A percentile compares a stretch with the other conserved stretches of the same genome.
These are phyloP conservation scores for Boletus tylopilopsis DNA, from an alignment of 768 basidiomycete genomes.

Conservation along the genomic window DNA sequence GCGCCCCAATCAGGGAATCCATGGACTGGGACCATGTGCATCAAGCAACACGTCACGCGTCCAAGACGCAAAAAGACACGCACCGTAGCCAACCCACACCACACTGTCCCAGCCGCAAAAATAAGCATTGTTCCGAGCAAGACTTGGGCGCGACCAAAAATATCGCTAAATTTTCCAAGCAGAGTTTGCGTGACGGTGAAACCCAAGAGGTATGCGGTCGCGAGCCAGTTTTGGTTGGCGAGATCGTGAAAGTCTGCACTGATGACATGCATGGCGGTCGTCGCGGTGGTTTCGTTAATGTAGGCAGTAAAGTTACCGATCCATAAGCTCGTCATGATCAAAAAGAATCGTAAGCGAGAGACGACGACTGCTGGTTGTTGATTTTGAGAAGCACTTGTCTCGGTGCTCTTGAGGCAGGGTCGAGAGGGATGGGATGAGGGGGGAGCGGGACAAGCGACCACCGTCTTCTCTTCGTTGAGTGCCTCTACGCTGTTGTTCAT, in stretches of 20 bases:
- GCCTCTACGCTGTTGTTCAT: constrained; percentile 26
- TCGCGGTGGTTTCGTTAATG: constrained; percentile 33
- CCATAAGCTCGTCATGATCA: constrained; percentile 34
- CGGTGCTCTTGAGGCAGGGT: neutral
- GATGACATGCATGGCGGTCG: constrained; percentile 36
- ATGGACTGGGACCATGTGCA: constrained; percentile 25
- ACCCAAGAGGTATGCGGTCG: constrained; percentile 33
- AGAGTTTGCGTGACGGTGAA: constrained; percentile 36
- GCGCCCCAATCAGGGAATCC: constrained; percentile 32
- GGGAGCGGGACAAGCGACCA: neutral
- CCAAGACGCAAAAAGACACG: neutral
- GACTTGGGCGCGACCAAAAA: constrained; percentile 33
- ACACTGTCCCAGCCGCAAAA: constrained; percentile 32
- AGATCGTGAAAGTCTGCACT: constrained; percentile 28
- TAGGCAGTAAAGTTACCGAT: constrained; percentile 35
- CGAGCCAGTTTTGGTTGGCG: constrained; percentile 34
- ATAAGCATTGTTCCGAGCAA: constrained; percentile 35
- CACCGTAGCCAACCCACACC: constrained; percentile 33
- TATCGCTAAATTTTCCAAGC: constrained; percentile 34
- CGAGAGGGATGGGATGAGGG: neutral
- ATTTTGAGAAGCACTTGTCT: neutral
- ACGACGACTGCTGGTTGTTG: constrained; percentile 28
- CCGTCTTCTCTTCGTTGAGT: constrained; percentile 24
- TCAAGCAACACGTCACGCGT: constrained; percentile 1
- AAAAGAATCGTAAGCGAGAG: constrained; percentile 28